Base-by-base conservation (phyloP, 805 yeast species). In the Spathaspora passalidarum region DNA sequence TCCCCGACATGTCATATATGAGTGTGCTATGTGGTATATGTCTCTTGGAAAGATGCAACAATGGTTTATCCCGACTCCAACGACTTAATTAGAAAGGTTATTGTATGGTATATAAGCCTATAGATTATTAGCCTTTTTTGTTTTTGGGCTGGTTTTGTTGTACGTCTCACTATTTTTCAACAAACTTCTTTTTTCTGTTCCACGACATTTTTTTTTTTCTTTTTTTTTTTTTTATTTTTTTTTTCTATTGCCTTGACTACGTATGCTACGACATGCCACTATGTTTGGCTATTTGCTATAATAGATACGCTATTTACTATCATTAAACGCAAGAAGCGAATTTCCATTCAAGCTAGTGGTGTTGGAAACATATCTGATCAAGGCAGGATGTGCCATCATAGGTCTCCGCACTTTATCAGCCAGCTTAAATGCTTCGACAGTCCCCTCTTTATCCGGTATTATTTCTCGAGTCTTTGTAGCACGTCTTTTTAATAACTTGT, bases 401-500 rank as follows among this genome's bases (percentile, higher is more conserved):
- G 81, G 78, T 50, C 82, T 57, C 32, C 81, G 61, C 20, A 65
- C 66, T 54, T 71, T 68, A 7, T 53, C 51, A 22, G 55, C 46
- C 47, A 39, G 53, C 13, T 19, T 26, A 2, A 52, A 17, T 2
- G 14, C 38, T 20, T 59, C 63, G 2, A 52, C 57, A 4, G 46
- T 49, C 7, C 61, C 65, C 20, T 68, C 73, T 19, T 52, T 58
- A 9, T 46, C 43, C 14, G 38, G 42, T 35, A 59, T 63, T 2
- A 56, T 60, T 37, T 69, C 78, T 52, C 86, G 71, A 0, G 81
- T 79, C 60, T 86, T 86, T 40, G 80, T 81, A 0, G 97, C 96
- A 51, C 96, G 77, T 63, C 91, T 82, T 65, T 88, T 84, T 52
- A 92, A 72, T 52, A 92, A 70, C 62, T 88, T 88, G 62, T 92